Base-by-base conservation (phyloP, 495 filamentous ascomycete species). In the Glutinoglossum americanum region DNA sequence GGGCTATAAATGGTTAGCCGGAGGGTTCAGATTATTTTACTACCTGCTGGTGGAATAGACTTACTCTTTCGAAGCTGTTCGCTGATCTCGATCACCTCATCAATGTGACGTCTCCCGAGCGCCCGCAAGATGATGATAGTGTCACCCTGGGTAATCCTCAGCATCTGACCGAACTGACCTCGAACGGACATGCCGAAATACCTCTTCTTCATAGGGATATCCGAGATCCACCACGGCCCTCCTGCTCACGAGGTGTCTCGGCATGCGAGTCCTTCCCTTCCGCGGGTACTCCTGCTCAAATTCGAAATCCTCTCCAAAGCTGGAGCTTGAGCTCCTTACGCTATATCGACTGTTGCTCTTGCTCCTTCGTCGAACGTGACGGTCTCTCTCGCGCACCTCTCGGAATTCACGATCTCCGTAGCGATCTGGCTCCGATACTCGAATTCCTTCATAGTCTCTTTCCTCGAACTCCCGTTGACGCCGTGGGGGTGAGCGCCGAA, bases 151-250 rank as follows among this genome's bases (percentile, higher is more conserved):
- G 7, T 35, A 17, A 49, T 21, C 47, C 62, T 72, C 57, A 71
- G 69, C 47, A 62, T 57, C 8, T 48, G n/a, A 17, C 1, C 30
- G 56, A 62, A 60, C 48, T 17, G 5, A 32, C 48, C 47, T 57
- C 37, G 55, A 51, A 61, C 30, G 15, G 26, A 32, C 23, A 55
- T 27, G 13, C 11, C 27, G 26, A 66, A 74, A 48, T 70, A 90
- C 86, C 72, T 94, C 88, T 73, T 92, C 85, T 51, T 84, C 75
- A 64, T 80, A 94, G 1, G 88, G 86, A 71, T 93, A 94, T 10
- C 86, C 84, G 26, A 89, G 71, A 51, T 92, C 84, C 59, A 87
- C 79, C 55, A 95, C 76, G 15, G 86, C 89, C 61, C 78, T 72
- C 66, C 82, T 79, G 63, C 83, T 81, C 41, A 89, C 83, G 57